Evolutionary conservation across 176 grass and related monocot genomes (phyloP).

Genomic region (Calamus simplicifolius): DNA sequence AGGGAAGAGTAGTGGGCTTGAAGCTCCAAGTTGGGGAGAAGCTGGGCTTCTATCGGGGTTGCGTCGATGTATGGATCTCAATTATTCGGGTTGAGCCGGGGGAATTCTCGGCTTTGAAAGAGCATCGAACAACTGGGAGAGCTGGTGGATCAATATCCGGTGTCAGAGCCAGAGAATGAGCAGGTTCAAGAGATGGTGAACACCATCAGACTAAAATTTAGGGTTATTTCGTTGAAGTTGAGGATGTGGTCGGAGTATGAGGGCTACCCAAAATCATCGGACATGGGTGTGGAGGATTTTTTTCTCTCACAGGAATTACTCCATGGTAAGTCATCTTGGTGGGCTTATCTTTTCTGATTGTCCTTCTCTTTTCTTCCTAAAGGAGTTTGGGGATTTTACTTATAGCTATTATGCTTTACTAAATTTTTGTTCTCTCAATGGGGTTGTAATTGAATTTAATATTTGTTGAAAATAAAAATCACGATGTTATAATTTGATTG

Average conservation of each 20-base stretch:
- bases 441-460: no score
- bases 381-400: no score
- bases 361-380: no score
- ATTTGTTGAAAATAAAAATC: no score
- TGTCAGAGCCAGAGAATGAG: constrained; percentile 57
- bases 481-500: no score
- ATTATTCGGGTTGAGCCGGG: constrained; percentile 29
- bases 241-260: constrained; percentile 59
- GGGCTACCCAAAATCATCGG: constrained; percentile 30
- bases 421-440: no score
- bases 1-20: constrained; percentile 58
- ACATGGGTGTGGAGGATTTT: constrained; percentile 41
- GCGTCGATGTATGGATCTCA: constrained; percentile 59
- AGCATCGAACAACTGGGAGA: constrained; percentile 49
- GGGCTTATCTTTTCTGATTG: no score
- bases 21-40: constrained; percentile 69
- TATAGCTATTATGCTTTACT: no score
- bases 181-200: constrained; percentile 52
- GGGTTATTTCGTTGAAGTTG: constrained; percentile 55
- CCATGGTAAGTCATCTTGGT: no score
- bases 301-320: not conserved
- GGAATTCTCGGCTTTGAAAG: constrained; percentile 46
- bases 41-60: constrained; percentile 73
- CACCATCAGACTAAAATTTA: constrained; percentile 64
- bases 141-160: constrained; percentile 40